Conservation (phyloP, 2,329 filamentous ascomycete genomes). For the Calonectria pseudoreteaudii region DNA sequence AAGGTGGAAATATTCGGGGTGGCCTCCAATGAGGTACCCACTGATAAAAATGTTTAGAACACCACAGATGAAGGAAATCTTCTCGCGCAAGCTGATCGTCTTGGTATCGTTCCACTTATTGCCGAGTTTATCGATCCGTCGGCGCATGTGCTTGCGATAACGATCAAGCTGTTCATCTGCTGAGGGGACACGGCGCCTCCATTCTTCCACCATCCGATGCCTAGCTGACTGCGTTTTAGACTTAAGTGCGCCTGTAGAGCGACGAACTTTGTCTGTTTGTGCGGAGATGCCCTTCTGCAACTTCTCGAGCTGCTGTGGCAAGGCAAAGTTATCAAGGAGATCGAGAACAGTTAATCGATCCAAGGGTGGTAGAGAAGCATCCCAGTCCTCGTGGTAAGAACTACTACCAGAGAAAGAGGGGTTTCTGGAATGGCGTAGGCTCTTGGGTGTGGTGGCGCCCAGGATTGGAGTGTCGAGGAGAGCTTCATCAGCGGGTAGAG, state of each 20-base stretch:
- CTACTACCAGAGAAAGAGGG: conserved; percentile 86
- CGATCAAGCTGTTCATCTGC: conserved; percentile 93
- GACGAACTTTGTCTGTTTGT: conserved; percentile 87
- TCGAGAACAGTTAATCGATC: conserved; percentile 94
- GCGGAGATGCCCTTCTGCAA: conserved; percentile 84
- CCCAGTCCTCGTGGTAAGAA: conserved; percentile 90
- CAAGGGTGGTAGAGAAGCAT: conserved; percentile 80
- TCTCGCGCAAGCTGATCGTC: conserved; percentile 89
- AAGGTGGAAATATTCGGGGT: conserved; percentile 86
- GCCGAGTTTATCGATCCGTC: conserved; percentile 87
- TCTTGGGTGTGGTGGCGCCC: conserved; percentile 59
- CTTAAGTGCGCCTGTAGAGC: conserved; percentile 84
- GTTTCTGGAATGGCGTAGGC: conserved; percentile 76
- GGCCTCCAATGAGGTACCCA: conserved; percentile 90
- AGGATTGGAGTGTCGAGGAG: conserved; percentile 63
- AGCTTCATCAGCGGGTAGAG: conserved; percentile 57
- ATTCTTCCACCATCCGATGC: conserved; percentile 91
- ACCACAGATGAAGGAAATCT: conserved; percentile 94
- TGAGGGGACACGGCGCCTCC: conserved; percentile 85
- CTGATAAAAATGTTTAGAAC: conserved; percentile 98
- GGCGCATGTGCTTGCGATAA: conserved; percentile 88
- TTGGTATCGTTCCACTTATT: conserved; percentile 90
- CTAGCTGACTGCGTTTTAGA: conserved; percentile 82
- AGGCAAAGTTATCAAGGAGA: conserved; percentile 90
- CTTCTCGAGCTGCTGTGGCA: conserved; percentile 91